A percentile compares a stretch with the other conserved stretches of the same genome.
Evolutionary conservation across 345 rosid genomes (phyloP).

Genomic region (Eucalyptus shirleyi): DNA sequence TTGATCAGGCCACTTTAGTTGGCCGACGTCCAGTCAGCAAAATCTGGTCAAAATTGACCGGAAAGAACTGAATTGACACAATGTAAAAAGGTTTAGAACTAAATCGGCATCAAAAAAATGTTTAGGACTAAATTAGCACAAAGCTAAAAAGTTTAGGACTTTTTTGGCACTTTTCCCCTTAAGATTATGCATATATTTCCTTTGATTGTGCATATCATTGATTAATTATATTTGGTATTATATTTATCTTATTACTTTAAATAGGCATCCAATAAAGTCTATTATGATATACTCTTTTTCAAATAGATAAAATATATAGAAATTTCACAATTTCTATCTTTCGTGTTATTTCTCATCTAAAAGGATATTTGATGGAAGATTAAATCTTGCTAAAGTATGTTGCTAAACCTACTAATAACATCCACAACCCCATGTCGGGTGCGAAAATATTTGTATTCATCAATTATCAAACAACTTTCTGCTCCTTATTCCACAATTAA

Average conservation of each 20-base stretch:
- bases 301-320: background rate
- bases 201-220: background rate
- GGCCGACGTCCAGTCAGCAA: too few relatives aligned
- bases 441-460: background rate
- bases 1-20: rapidly evolving
- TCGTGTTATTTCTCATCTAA: too few relatives aligned
- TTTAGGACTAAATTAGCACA: too few relatives aligned
- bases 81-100: too few relatives aligned
- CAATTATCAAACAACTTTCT: background rate
- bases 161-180: too few relatives aligned
- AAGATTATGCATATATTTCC: background rate
- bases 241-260: background rate
- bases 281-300: background rate
- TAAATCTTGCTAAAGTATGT: background rate
- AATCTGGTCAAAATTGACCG: too few relatives aligned
- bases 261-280: background rate
- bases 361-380: background rate
- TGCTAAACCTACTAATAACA: background rate
- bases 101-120: too few relatives aligned
- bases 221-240: background rate
- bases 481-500: background rate
- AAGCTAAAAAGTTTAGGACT: too few relatives aligned
- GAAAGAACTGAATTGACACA: too few relatives aligned
- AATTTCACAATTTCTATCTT: background rate
- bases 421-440: background rate